Evolutionary conservation across 805 yeast genomes (phyloP).

Genomic region (Pichia gijzeniarum): DNA sequence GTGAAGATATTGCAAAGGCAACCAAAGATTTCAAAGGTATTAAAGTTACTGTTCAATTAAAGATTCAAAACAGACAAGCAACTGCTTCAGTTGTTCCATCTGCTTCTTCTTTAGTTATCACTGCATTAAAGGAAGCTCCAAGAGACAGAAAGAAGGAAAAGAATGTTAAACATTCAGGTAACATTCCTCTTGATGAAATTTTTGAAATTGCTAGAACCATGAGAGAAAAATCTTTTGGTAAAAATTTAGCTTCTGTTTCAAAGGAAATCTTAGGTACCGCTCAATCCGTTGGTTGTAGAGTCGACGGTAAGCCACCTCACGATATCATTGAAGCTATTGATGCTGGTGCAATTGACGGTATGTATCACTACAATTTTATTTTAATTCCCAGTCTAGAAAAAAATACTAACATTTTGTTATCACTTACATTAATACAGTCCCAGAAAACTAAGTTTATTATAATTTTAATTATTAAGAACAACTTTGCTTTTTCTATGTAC

Average conservation of each 20-base stretch:
- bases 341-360: slow-evolving; percentile 91
- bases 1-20: slow-evolving; percentile 99
- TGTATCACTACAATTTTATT: slow-evolving; percentile 31
- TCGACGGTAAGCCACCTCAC: slow-evolving; percentile 98
- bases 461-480: slow-evolving; percentile 12
- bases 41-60: slow-evolving; percentile 97
- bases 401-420: slow-evolving; percentile 9
- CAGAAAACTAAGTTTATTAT: slow-evolving; percentile 55
- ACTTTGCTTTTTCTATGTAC: slow-evolving; percentile 22
- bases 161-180: slow-evolving; percentile 99
- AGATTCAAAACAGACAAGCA: slow-evolving; percentile 99
- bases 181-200: slow-evolving; percentile 95
- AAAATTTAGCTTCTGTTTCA: slow-evolving; percentile 91
- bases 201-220: slow-evolving; percentile 95
- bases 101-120: slow-evolving; percentile 97
- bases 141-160: slow-evolving; percentile 99
- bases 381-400: neutral
- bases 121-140: slow-evolving; percentile 99
- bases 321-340: slow-evolving; percentile 97
- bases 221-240: slow-evolving; percentile 97
- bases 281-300: slow-evolving; percentile 99
- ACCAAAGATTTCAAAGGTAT: slow-evolving; percentile 99
- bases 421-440: slow-evolving; percentile 33
- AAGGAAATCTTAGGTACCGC: slow-evolving; percentile 99
- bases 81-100: slow-evolving; percentile 98